Percentiles rank a stretch among this genome's conserved stretches.
Evolutionary conservation across 371 early-diverging fungal genomes (phyloP).

Genomic region (Encephalitozoon cuniculi): DNA sequence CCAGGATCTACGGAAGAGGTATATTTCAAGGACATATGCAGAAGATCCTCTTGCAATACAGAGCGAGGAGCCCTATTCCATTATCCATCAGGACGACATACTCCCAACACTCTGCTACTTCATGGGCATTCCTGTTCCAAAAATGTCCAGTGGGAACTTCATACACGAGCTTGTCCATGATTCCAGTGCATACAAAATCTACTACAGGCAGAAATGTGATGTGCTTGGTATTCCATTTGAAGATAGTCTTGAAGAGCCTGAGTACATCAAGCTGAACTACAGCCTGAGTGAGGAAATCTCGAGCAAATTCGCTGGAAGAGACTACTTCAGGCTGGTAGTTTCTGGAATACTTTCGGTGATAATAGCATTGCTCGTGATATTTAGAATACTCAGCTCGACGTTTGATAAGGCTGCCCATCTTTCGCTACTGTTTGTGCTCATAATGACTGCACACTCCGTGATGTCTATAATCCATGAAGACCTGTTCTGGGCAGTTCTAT

Average conservation of each 20-base stretch:
- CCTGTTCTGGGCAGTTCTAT: slow-evolving; percentile 8
- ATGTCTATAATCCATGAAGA: slow-evolving; percentile 43
- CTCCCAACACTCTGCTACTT: slow-evolving; percentile 57
- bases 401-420: not conserved
- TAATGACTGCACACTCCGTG: slow-evolving; percentile 36
- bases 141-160: slow-evolving; percentile 52
- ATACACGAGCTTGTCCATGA: slow-evolving; percentile 47
- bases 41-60: not conserved
- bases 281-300: not conserved
- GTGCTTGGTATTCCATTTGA: not conserved
- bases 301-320: not conserved
- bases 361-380: not conserved
- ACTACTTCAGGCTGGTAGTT: not conserved
- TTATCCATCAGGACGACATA: slow-evolving; percentile 60
- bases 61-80: not conserved
- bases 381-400: not conserved
- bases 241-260: not conserved
- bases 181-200: not conserved
- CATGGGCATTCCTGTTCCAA: slow-evolving; percentile 50
- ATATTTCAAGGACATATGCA: slow-evolving; percentile 12
- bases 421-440: not conserved
- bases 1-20: not conserved
- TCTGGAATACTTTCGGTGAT: not conserved
- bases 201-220: slow-evolving; percentile 14
- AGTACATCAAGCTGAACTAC: not conserved